Conservation (phyloP, 345 rosid species). For the Erysimum cheiranthoides region DNA sequence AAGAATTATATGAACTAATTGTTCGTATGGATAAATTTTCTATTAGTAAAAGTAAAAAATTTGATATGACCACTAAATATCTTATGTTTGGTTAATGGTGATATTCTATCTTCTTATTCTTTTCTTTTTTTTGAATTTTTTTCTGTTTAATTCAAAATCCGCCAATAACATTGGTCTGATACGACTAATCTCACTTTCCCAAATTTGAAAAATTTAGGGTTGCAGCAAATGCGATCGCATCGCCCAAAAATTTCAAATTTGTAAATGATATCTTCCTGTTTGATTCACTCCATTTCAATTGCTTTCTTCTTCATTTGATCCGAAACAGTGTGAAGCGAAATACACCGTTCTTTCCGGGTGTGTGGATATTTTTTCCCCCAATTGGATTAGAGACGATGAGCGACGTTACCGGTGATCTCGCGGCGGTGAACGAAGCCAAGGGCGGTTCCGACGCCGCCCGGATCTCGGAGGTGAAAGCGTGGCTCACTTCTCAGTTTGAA, state of each 20-base stretch:
- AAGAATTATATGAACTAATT: no score
- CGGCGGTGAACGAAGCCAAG: conserved; percentile 52
- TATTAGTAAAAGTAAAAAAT: no score
- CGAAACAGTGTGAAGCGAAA: not conserved
- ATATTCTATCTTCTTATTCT: no score
- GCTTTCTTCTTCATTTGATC: conserved; percentile 9
- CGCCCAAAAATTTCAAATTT: not conserved
- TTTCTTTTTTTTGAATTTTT: not conserved
- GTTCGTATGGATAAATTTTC: no score
- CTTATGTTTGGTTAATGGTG: no score
- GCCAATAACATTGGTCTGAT: not conserved
- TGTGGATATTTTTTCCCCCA: not conserved
- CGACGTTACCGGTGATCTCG: conserved; percentile 51
- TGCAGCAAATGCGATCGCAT: not conserved
- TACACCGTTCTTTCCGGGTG: not conserved
- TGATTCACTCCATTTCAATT: conserved; percentile 7
- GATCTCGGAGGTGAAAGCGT: conserved; percentile 78
- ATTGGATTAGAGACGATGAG: conserved; percentile 50
- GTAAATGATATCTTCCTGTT: not conserved
- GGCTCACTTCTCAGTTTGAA: conserved; percentile 85
- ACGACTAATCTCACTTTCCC: conserved; percentile 8
- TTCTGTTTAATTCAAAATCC: conserved; percentile 14
- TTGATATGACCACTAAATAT: no score
- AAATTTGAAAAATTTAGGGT: conserved; percentile 30
- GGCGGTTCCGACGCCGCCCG: conserved; percentile 66